Evolutionary conservation across 495 filamentous ascomycete genomes (phyloP), one percentile per base, ranked within the genome.

Genomic region (Penicillium atrosanguineum): DNA sequence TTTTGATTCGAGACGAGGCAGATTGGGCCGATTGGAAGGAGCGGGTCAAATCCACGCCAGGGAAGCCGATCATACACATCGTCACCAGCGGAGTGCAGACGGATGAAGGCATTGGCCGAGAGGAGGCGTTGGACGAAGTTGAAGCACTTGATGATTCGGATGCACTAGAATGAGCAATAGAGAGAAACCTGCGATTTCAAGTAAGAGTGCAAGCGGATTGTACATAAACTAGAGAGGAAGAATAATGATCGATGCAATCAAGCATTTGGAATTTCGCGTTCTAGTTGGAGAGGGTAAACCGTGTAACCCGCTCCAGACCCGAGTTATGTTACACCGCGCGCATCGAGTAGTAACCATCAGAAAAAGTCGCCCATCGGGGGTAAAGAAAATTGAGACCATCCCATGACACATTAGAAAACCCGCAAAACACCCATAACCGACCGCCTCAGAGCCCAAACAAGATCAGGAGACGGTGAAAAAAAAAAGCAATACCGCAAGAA

Each of bases 361-460:
- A 67, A 79, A 85, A 85, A 65, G 80, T 85, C 84, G 82, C 83
- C 86, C 83, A 80, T 80, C 73, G 77, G 66, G 66, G 65, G 61
- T 72, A 74, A 73, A 72, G 64, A 59, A 69, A 65, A 70, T 85
- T 81, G 77, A 86, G 86, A 80, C 87, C 87, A 85, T 87, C 87
- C 87, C 88, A 85, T 91, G 87, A 89, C 86, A 83, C 87, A 87
- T 90, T 89, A 90, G 70, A 85, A 81, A 87, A 82, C 84, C 85
- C 79, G 68, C 77, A 72, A 75, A 83, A 79, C 85, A 84, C 76
- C 81, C 74, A 75, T 78, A 76, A 76, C 78, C 76, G 80, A 75
- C 74, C 78, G 79, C 82, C 80, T 78, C 77, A 74, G 75, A 76
- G 78, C 59, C 79, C 69, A 76, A 81, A 77, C 80, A 79, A 76